These are phyloP conservation scores for Apiotrichum montevideense DNA, from an alignment of 1,284 basidiomycete genomes.

Conservation along the genomic window DNA sequence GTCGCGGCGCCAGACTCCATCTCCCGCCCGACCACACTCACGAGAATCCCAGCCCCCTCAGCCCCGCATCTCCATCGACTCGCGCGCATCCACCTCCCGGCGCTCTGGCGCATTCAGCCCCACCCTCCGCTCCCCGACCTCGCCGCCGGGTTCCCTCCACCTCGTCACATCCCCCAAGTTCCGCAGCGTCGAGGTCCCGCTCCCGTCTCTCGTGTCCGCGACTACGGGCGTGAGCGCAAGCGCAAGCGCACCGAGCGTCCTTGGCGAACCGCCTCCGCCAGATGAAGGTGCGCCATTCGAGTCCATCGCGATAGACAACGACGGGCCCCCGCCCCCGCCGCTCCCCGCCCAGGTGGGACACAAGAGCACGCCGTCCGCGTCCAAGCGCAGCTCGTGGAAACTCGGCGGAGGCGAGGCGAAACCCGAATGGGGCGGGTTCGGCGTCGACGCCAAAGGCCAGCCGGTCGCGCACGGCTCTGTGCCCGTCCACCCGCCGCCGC, in stretches of 20 bases:
- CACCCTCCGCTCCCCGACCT: not conserved
- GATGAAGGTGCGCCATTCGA: conserved; percentile 33
- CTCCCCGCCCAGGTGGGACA: not conserved
- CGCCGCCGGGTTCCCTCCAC: not conserved
- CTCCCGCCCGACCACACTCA: no score
- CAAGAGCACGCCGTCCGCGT: not conserved
- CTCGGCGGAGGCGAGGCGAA: not conserved
- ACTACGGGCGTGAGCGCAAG: no score
- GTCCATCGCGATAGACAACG: conserved; percentile 26
- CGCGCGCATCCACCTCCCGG: no score
- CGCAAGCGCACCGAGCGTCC: not conserved
- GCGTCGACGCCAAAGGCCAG: conserved; percentile 19
- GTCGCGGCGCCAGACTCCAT: no score
- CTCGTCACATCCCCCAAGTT: conserved; percentile 1
- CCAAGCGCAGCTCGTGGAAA: conserved; percentile 6
- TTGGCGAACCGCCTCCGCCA: not conserved
- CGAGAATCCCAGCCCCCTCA: no score
- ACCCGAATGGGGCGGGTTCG: conserved; percentile 21
- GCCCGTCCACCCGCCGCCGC: conserved; percentile 5
- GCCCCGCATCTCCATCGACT: no score
- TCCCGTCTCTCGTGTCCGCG: not conserved
- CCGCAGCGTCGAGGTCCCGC: conserved; percentile 7
- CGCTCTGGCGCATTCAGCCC: not conserved
- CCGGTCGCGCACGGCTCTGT: conserved; percentile 14
- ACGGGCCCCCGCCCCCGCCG: conserved; percentile 3